Conservation (phyloP, 2,329 filamentous ascomycete species). For the Fusarium sp. region DNA sequence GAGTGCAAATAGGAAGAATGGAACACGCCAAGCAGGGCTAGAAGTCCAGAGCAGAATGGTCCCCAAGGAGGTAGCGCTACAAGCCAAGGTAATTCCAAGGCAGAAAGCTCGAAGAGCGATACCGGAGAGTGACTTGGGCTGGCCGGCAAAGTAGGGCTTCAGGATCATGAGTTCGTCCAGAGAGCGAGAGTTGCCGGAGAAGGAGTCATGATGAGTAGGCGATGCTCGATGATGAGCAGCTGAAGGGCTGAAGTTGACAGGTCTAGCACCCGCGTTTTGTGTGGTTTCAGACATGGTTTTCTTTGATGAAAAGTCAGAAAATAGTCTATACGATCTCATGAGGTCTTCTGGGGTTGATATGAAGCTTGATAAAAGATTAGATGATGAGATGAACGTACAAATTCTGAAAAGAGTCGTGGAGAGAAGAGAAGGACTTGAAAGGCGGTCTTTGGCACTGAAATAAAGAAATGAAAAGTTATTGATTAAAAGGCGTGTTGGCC, state of each 20-base stretch:
- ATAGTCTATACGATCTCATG: slow-evolving; percentile 23
- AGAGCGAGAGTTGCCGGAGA: slow-evolving; percentile 18
- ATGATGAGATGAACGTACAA: background rate
- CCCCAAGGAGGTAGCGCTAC: slow-evolving; percentile 44
- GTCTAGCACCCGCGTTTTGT: background rate
- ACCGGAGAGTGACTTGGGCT: slow-evolving; percentile 65
- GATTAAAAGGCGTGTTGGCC: slow-evolving; percentile 21
- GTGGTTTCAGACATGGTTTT: slow-evolving; percentile 24
- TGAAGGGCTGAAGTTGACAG: slow-evolving; percentile 31
- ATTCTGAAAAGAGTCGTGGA: background rate
- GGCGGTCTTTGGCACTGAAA: background rate
- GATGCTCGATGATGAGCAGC: slow-evolving; percentile 27
- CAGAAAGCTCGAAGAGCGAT: slow-evolving; percentile 66
- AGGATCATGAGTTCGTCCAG: slow-evolving; percentile 42
- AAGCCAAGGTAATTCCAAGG: slow-evolving; percentile 57
- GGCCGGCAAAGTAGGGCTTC: slow-evolving; percentile 53
- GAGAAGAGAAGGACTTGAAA: background rate
- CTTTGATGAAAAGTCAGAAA: slow-evolving; percentile 17
- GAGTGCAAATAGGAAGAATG: slow-evolving; percentile 74
- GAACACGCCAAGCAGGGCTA: slow-evolving; percentile 66
- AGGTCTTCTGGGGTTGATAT: background rate
- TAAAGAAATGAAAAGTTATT: background rate
- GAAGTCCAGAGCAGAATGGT: slow-evolving; percentile 48
- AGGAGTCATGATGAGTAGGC: slow-evolving; percentile 25
- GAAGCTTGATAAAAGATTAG: background rate